Conservation (phyloP, 768 basidiomycete genomes). For the Agaricus subrufescens region DNA sequence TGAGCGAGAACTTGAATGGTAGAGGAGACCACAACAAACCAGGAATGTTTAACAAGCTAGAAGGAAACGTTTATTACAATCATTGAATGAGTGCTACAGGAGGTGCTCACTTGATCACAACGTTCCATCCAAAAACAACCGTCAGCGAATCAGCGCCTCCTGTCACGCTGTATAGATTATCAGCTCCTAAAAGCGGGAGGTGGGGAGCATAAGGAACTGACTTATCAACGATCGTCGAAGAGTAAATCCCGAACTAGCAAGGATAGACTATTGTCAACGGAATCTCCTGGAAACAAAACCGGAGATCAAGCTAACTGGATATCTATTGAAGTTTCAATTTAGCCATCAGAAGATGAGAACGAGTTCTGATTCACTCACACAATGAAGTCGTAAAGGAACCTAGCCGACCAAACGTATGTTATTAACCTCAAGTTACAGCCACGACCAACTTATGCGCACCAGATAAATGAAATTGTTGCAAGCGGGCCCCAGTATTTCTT, state of each 20-base stretch:
- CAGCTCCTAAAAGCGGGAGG: neutral
- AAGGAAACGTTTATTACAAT: neutral
- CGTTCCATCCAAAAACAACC: conserved; percentile 78
- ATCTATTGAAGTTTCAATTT: conserved; percentile 29
- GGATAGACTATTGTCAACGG: neutral
- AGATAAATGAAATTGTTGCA: conserved; percentile 68
- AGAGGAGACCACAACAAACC: conserved; percentile 16
- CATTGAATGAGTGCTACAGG: neutral
- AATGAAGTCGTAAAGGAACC: conserved; percentile 82
- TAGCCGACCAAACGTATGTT: conserved; percentile 13
- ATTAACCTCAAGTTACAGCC: neutral
- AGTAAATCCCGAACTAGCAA: conserved; percentile 71
- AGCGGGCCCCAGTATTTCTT: conserved; percentile 76
- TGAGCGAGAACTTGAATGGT: conserved; percentile 26
- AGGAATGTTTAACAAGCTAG: conserved; percentile 35
- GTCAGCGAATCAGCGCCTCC: conserved; percentile 45
- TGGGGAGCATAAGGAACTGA: conserved; percentile 21
- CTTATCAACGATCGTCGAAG: conserved; percentile 69
- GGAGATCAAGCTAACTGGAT: conserved; percentile 46
- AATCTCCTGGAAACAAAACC: neutral
- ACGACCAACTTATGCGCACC: conserved; percentile 36
- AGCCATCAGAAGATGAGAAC: neutral
- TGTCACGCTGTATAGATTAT: conserved; percentile 42
- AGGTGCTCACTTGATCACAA: conserved; percentile 68
- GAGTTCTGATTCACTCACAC: conserved; percentile 36